These are phyloP conservation scores for Crucibulum laeve DNA, from an alignment of 768 basidiomycete genomes.

Conservation along the genomic window DNA sequence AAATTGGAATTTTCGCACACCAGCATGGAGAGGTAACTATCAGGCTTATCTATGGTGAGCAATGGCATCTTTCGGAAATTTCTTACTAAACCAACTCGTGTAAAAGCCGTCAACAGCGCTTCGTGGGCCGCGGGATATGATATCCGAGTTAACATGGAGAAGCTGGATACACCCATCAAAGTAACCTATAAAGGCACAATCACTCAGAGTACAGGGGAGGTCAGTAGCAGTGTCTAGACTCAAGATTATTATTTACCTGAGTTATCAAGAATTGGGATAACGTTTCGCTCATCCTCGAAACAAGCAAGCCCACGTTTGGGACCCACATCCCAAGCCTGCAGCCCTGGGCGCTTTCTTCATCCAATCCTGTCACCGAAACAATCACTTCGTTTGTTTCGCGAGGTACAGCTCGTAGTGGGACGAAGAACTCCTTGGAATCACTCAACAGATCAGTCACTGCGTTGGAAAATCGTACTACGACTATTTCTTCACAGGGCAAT, in stretches of 20 bases:
- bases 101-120: constrained; percentile 28
- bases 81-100: not conserved
- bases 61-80: not conserved
- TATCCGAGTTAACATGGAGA: constrained; percentile 37
- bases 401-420: no score
- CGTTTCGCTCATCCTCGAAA: constrained; percentile 38
- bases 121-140: constrained; percentile 37
- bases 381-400: not conserved
- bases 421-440: no score
- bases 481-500: constrained; percentile 31
- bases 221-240: constrained; percentile 9
- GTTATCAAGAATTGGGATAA: constrained; percentile 33
- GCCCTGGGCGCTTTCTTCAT: constrained; percentile 28
- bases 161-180: constrained; percentile 29
- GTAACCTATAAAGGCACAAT: constrained; percentile 38
- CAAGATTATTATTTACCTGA: not conserved
- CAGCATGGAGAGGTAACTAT: constrained; percentile 31
- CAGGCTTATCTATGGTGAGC: constrained; percentile 33
- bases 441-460: not conserved
- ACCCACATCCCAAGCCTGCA: constrained; percentile 27
- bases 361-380: not conserved
- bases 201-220: constrained; percentile 39
- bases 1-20: constrained; percentile 32
- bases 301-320: constrained; percentile 36
- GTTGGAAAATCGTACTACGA: constrained; percentile 15